These are phyloP conservation scores for Yarrowia sp. DNA, from an alignment of 805 yeast species.

Conservation along the genomic window DNA sequence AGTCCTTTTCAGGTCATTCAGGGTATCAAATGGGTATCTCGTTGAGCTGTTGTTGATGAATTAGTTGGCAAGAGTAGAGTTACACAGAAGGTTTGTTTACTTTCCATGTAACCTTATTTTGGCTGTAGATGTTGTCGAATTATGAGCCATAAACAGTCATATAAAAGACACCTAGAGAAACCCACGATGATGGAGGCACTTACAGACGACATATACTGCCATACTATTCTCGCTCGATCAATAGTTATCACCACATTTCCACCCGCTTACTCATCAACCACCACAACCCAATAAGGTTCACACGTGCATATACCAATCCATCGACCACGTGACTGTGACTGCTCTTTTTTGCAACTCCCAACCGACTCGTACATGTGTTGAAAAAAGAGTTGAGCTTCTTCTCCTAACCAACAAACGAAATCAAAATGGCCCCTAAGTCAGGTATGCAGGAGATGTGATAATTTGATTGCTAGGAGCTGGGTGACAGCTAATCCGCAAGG, in stretches of 20 bases:
- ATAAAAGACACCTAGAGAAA: no score
- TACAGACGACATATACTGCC: no score
- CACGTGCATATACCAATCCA: background rate
- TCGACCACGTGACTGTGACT: conserved; percentile 20
- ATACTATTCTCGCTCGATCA: no score
- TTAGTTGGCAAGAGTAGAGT: background rate
- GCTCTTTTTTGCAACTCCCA: conserved; percentile 12
- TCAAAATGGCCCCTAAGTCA: conserved; percentile 28
- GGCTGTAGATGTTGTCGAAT: no score
- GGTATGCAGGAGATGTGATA: conserved; percentile 28
- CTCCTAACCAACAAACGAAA: conserved; percentile 23
- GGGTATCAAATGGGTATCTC: background rate
- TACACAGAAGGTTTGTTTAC: background rate
- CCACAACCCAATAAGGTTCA: background rate
- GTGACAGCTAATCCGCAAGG: conserved; percentile 25
- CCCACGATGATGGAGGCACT: no score
- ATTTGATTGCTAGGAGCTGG: conserved; percentile 27
- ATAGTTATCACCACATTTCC: no score
- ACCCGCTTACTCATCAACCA: no score
- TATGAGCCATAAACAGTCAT: no score
- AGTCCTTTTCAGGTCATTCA: no score
- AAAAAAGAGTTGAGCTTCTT: conserved; percentile 23
- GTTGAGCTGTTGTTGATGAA: no score
- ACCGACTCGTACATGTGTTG: conserved; percentile 8
- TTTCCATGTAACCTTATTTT: background rate